Evolutionary conservation across 495 filamentous ascomycete species (phyloP), one percentile per base, ranked within the genome.

Genomic region (Letharia lupina): DNA sequence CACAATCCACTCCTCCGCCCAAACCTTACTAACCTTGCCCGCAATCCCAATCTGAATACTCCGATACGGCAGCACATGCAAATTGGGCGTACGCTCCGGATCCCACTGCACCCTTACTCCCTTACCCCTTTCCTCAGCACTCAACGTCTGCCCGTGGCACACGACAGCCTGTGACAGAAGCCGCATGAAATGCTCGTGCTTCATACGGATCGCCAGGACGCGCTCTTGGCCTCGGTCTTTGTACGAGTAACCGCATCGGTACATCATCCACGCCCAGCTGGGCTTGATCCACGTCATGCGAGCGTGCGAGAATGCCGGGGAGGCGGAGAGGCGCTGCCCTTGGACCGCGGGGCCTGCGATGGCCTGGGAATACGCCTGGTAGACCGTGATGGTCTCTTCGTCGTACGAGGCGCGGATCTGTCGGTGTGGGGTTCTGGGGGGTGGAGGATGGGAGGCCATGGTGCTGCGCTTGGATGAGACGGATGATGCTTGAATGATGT

Each of bases 271-370:
- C 62, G 76, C 74, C 80, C 83, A 88, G 57, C 76, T 80, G 8
- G 86, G 86, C 69, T 87, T 88, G 64, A 88, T 83, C 86, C 86
- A 88, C 15, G 85, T 88, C 86, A 87, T 88, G 47, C 86, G 77
- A 0, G 68, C 71, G 41, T 75, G 71, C n/a, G 63, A 69, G 76
- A 87, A 88, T 12, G 75, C 70, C 1, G 83, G 76, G 3, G 80
- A 83, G 33, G 82, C 79, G 57, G 75, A 67, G 62, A 88, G 79
- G 2, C 73, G 77, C 68, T 87, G 84, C 5, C 72, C 59, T 23
- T 70, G 16, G 12, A 89, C 76, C 18, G 84, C 86, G 13, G 84
- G 74, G 9, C 70, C 57, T 7, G 86, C 83, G 70, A 89, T 87
- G 60, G 70, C 41, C 54, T 70, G 56, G 39, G 74, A 75, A 73